Base-by-base conservation (phyloP, 2,329 filamentous ascomycete genomes). In the Stromatinia cepivora region DNA sequence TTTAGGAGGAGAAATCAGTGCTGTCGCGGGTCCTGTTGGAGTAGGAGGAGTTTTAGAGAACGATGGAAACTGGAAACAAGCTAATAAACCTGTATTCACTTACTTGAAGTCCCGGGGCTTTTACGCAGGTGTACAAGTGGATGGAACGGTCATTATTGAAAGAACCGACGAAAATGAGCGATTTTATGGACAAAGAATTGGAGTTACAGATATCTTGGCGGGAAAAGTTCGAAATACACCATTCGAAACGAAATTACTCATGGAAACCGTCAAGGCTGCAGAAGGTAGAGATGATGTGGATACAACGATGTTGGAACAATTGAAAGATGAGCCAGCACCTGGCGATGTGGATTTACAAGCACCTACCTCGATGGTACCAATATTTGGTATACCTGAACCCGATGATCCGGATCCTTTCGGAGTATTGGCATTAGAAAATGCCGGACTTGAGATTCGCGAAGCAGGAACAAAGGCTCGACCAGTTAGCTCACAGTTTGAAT, bases 371-470 rank as follows among this genome's bases (percentile, higher is more conserved):
- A 54, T 70, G 10, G 81, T 80, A 10, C 80, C 84, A 42, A 81
- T 82, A 2, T 97, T 97, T 80, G 94, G 94, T 2, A 83, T 97
- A 22, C 93, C 93, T 0, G 88, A 90, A 72, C 81, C 83, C 4
- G 88, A 93, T 67, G 94, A 98, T 75, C 93, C 94, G 0, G 94
- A 98, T 78, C 94, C 94, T 0, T 98, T 92, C 77, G 94, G 94
- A 34, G 91, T 97, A 36, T 86, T 94, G 72, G 94, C 94, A 10
- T 82, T 98, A n/a, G 93, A 97, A 78, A 90, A 93, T 82, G 92
- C 93, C 71, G 94, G 94, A 3, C 82, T 97, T 69, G 92, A 94
- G 75, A 95, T 98, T 73, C 87, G 92, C 66, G 94, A 97, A 81
- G 94, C 94, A n/a, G 93, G 93, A 46, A 90, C 90, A 3, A 87